Base-by-base conservation (phyloP, 1,139 yeast genomes). In the Saccharomyces hybrid region DNA sequence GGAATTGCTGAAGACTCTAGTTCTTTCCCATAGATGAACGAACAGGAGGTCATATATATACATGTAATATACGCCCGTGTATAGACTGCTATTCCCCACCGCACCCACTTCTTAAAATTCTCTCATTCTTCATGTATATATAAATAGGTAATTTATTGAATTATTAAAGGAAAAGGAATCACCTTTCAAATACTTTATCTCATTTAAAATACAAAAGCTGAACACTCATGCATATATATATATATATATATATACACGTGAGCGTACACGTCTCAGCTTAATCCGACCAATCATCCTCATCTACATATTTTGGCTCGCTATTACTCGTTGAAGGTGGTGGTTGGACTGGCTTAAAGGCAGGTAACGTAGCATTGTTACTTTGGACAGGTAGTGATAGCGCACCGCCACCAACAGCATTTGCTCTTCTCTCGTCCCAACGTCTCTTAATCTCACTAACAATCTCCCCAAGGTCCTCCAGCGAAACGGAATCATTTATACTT, bases 401-500 rank as follows among this genome's bases (percentile, higher is more conserved):
- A 16, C 42, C 11, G 23, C 23, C 23, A 7, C 42, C 42, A 2
- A 3, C 41, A 7, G 9, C 19, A 34, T 34, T 34, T 3, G 42
- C 29, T 46, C 73, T 76, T 58, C 88, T 74, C 52, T 70, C 70
- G 38, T 75, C 71, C 86, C 86, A 82, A 6, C 70, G 63, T 14
- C 63, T 67, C 51, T 75, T 75, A 27, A 84, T 82, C 46, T 70
- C 71, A 0, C 72, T 71, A 31, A 77, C 76, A 2, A 76, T 70
- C 26, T 75, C 80, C 7, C 81, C 73, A 47, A 93, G 74, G 61
- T 91, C 96, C 54, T 88, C 86, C 60, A 86, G 83, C 19, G 82
- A 77, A 2, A 93, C 97, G 1, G 95, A 87, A 70, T 93, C 99
- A 60, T 82, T 81, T 51, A 95, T 93, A 67, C 96, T 86, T 58